Percentiles rank a stretch among this genome's conserved stretches.
phyloP scores from a whole-genome alignment of 257 asterid genomes.

The Coffea canephora region DNA sequence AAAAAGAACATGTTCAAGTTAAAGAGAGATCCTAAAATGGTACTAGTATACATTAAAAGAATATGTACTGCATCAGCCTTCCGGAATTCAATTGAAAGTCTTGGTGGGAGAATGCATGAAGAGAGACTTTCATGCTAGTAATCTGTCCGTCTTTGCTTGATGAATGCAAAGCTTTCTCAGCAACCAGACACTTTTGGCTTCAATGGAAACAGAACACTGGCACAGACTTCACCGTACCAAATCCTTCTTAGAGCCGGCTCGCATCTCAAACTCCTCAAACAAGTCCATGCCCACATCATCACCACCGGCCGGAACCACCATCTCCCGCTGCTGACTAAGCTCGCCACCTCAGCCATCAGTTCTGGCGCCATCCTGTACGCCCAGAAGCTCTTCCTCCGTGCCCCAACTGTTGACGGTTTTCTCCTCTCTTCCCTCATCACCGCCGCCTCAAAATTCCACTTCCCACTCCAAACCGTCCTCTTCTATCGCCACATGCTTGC shows the following conservation, averaged over 20 bases:
- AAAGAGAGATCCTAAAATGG: too few species aligned
- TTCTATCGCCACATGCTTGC: constrained; percentile 30
- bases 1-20: too few species aligned
- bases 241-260: constrained; percentile 21
- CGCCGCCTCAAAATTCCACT: constrained; percentile 13
- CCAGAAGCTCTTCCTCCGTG: constrained; percentile 15
- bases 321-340: constrained; percentile 29
- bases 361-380: constrained; percentile 17
- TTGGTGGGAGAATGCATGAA: not conserved
- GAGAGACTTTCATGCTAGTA: not conserved
- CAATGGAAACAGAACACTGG: not conserved
- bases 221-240: constrained; percentile 4
- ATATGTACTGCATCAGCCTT: too few species aligned
- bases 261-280: constrained; percentile 14
- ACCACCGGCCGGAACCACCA: constrained; percentile 6
- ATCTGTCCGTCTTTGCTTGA: not conserved
- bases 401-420: constrained; percentile 20
- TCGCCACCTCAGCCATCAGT: constrained; percentile 23
- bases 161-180: not conserved
- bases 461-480: constrained; percentile 14
- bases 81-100: not conserved
- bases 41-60: too few species aligned
- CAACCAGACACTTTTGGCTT: not conserved
- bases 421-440: constrained; percentile 24
- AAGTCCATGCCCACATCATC: constrained; percentile 23